These are phyloP conservation scores for Leccinum obscurum DNA, from an alignment of 768 basidiomycete species.

Conservation along the genomic window DNA sequence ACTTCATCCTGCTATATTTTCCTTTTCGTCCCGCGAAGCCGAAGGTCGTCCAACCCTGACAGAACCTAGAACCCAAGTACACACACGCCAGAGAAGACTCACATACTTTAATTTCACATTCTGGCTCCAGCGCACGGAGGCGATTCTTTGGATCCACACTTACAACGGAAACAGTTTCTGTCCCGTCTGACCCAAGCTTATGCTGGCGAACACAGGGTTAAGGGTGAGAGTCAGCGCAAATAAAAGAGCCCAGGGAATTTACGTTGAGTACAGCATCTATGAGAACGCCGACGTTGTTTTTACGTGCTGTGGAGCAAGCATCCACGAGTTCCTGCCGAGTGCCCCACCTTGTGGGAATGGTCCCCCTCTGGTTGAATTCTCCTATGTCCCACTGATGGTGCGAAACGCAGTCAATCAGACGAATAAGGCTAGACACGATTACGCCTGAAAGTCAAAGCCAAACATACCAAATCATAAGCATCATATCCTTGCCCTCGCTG, in stretches of 20 bases:
- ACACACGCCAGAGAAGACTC: background rate
- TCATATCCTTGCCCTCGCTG: constrained; percentile 80
- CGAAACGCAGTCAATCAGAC: background rate
- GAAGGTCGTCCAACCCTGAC: constrained; percentile 83
- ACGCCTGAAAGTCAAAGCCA: background rate
- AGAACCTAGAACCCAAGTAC: constrained; percentile 4
- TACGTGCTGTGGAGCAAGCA: constrained; percentile 67
- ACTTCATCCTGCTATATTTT: constrained; percentile 73
- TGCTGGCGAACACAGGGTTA: constrained; percentile 46
- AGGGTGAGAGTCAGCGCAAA: constrained; percentile 12
- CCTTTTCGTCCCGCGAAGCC: constrained; percentile 75
- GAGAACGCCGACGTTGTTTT: constrained; percentile 69
- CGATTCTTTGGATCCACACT: constrained; percentile 73
- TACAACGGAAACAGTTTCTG: constrained; percentile 67
- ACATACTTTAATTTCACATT: constrained; percentile 66
- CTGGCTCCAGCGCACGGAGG: constrained; percentile 54
- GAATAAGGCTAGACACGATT: background rate
- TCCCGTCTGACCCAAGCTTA: constrained; percentile 80
- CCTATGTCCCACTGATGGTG: constrained; percentile 77
- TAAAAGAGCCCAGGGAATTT: constrained; percentile 17
- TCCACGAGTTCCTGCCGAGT: constrained; percentile 74
- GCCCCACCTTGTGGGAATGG: constrained; percentile 80
- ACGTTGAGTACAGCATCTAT: constrained; percentile 93
- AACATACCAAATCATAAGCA: constrained; percentile 78
- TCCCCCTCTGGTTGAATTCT: constrained; percentile 78